Conservation (phyloP, 1,284 basidiomycete species). For the Takashimella tepidaria region DNA sequence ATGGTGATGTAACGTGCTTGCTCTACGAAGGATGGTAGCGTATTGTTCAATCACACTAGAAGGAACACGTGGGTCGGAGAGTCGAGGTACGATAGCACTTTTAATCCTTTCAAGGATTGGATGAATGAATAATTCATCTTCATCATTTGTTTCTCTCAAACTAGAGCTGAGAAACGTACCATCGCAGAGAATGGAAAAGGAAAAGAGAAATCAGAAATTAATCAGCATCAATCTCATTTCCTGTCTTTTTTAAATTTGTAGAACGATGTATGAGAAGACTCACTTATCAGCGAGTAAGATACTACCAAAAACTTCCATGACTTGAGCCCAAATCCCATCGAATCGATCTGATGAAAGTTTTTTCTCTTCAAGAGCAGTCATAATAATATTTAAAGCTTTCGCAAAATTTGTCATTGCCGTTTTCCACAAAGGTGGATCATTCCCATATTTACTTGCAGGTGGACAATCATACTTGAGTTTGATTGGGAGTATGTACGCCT, state of each 20-base stretch:
- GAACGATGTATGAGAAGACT: constrained; percentile 22
- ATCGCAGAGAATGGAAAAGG: too few relatives aligned
- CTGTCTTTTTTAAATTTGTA: too few relatives aligned
- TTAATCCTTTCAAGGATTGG: constrained; percentile 72
- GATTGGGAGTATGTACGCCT: constrained; percentile 85
- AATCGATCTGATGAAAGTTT: constrained; percentile 59
- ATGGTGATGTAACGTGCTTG: constrained; percentile 61
- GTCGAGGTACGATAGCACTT: constrained; percentile 67
- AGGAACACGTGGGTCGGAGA: constrained; percentile 66
- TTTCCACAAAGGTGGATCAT: constrained; percentile 84
- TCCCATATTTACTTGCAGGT: constrained; percentile 72
- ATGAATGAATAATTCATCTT: constrained; percentile 84
- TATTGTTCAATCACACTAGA: constrained; percentile 66
- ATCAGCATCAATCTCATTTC: too few relatives aligned
- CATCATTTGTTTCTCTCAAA: constrained; percentile 60
- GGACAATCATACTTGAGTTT: constrained; percentile 94
- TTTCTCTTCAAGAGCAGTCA: constrained; percentile 13
- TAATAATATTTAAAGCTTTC: constrained; percentile 19
- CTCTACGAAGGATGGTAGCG: constrained; percentile 66
- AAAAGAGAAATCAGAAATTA: constrained; percentile 33
- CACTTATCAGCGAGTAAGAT: constrained; percentile 81
- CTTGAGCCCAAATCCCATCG: constrained; percentile 75
- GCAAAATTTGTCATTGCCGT: constrained; percentile 49
- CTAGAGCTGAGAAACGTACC: constrained; percentile 47
- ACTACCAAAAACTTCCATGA: constrained; percentile 76